These are phyloP conservation scores for Rasamsonia emersonii DNA, from an alignment of 2,329 filamentous ascomycete genomes.

Conservation along the genomic window DNA sequence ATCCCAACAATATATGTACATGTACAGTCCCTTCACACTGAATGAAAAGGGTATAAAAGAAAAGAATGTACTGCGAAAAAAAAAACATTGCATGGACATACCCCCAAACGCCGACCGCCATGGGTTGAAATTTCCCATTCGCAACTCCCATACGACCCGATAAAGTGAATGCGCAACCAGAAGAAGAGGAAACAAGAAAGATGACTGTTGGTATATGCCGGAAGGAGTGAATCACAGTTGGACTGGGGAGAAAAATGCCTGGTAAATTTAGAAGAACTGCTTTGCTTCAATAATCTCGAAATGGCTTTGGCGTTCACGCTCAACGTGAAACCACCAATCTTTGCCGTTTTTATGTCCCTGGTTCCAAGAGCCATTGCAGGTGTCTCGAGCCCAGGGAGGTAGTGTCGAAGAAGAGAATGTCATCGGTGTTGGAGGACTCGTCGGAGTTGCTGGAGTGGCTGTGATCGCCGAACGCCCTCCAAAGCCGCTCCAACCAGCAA, in stretches of 20 bases:
- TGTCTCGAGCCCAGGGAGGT: constrained; percentile 33
- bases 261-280: constrained; percentile 28
- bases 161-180: too few species aligned
- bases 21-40: too few species aligned
- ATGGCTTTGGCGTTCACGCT: constrained; percentile 30
- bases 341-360: constrained; percentile 29
- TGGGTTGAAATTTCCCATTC: not conserved
- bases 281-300: constrained; percentile 24
- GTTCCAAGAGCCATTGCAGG: constrained; percentile 38
- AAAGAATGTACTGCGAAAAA: too few species aligned
- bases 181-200: not conserved
- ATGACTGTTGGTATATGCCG: constrained; percentile 1
- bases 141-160: too few species aligned
- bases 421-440: constrained; percentile 23
- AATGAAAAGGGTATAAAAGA: too few species aligned
- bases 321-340: constrained; percentile 39
- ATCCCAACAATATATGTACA: too few species aligned
- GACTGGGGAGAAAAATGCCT: too few species aligned
- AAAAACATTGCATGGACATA: too few species aligned
- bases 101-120: not conserved
- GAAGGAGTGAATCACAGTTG: not conserved
- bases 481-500: constrained; percentile 26
- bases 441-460: constrained; percentile 15
- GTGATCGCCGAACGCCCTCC: constrained; percentile 22
- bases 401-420: constrained; percentile 18